Conservation (phyloP, 768 basidiomycete genomes). For the Termitomyces sp. region DNA sequence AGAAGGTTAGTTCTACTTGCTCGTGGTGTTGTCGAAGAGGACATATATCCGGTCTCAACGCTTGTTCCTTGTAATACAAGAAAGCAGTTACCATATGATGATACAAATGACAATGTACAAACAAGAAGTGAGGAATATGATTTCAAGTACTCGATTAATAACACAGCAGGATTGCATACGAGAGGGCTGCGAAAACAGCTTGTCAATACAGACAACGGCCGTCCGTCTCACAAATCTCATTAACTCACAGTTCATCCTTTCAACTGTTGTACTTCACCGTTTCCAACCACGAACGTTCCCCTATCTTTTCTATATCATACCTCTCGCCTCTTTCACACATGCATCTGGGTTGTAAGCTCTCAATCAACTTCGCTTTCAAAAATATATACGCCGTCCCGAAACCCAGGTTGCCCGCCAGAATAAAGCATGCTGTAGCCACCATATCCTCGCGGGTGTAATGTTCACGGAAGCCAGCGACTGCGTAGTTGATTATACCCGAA, state of each 20-base stretch:
- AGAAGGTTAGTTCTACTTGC: not conserved
- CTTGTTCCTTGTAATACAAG: not conserved
- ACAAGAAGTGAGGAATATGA: not conserved
- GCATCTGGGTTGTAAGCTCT: not conserved
- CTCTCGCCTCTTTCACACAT: not conserved
- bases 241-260: not conserved
- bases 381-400: slow-evolving; percentile 11
- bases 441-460: not conserved
- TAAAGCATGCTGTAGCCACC: slow-evolving; percentile 2
- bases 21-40: not conserved
- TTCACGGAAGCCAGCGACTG: slow-evolving; percentile 5
- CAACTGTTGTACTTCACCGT: not conserved
- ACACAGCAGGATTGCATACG: not conserved
- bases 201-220: not conserved
- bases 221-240: not conserved
- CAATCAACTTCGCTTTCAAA: slow-evolving; percentile 5
- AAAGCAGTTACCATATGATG: not conserved
- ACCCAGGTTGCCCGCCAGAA: slow-evolving; percentile 4
- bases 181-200: not conserved
- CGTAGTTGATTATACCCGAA: slow-evolving; percentile 10
- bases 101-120: not conserved
- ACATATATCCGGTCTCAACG: not conserved
- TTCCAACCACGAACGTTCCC: not conserved
- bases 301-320: not conserved
- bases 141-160: no score